Evolutionary conservation across 306 rosid genomes (phyloP).

Genomic region (Sophora flavescens): DNA sequence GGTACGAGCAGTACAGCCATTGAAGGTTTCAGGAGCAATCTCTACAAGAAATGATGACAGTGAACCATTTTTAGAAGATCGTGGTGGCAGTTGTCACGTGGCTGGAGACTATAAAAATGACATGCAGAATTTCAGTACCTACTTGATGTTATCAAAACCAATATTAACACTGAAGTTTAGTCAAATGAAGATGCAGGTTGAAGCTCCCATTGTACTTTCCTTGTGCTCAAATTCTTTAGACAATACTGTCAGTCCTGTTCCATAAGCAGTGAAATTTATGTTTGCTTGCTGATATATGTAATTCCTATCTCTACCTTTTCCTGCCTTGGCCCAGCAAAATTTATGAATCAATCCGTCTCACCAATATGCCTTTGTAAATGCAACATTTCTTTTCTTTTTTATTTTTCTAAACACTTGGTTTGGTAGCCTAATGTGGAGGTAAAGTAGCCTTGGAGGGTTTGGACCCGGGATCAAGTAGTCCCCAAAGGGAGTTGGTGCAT

Average conservation of each 20-base stretch:
- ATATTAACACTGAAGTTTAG: constrained; percentile 68
- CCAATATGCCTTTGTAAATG: not conserved
- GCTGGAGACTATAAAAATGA: constrained; percentile 33
- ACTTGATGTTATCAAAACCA: constrained; percentile 71
- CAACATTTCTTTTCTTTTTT: not conserved
- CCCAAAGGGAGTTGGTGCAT: not conserved
- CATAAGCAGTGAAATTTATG: not conserved
- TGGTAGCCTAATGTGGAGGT: too few relatives aligned
- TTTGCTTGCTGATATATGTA: not conserved
- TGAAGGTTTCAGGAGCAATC: constrained; percentile 47
- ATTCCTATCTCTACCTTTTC: not conserved
- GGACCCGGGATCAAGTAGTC: not conserved
- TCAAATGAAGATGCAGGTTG: constrained; percentile 74
- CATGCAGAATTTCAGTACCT: constrained; percentile 43
- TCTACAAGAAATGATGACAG: not conserved
- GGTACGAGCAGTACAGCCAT: constrained; percentile 68
- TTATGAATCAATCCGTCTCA: not conserved
- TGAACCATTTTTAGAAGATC: constrained; percentile 6
- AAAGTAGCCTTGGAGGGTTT: too few relatives aligned
- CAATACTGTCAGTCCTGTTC: not conserved
- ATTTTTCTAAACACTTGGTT: too few relatives aligned
- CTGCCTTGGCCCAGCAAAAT: not conserved
- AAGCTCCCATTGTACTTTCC: constrained; percentile 63
- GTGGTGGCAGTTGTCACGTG: not conserved
- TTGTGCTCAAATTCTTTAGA: constrained; percentile 1